Conservation (phyloP, 305 asterid species). For the Rubia occidens region DNA sequence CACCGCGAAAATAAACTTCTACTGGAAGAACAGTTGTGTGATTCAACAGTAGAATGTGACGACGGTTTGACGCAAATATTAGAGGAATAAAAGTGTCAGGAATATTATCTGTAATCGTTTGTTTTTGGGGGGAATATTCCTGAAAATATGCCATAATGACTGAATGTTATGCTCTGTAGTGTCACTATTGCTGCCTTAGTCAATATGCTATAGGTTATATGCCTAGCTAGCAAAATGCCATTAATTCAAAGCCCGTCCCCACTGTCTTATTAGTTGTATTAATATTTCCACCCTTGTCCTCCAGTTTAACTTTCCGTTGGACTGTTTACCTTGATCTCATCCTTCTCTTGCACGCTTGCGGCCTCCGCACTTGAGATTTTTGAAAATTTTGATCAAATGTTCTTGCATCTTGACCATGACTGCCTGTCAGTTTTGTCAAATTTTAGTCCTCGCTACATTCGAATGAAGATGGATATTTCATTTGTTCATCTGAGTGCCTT, state of each 20-base stretch:
- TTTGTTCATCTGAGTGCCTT: background rate
- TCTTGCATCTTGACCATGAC: background rate
- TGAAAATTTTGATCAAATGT: background rate
- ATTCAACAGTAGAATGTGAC: background rate
- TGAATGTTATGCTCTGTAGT: conserved; percentile 2
- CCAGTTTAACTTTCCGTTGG: background rate
- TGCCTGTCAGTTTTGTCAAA: background rate
- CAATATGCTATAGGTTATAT: background rate
- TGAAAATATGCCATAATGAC: background rate
- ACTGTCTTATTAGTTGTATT: background rate
- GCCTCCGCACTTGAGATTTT: background rate
- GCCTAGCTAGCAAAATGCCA: background rate
- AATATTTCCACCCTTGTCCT: background rate
- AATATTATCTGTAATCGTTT: conserved; percentile 10
- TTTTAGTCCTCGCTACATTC: background rate
- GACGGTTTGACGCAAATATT: background rate
- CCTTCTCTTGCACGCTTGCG: background rate
- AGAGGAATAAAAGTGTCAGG: conserved; percentile 10
- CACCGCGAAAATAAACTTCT: background rate
- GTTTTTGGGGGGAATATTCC: conserved; percentile 17
- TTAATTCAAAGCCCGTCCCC: background rate
- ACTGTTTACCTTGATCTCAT: background rate
- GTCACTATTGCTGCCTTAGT: background rate
- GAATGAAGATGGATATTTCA: background rate
- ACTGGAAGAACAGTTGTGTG: background rate